These are phyloP conservation scores for Lachnellula subtilissima DNA, from an alignment of 2,329 filamentous ascomycete genomes.

Conservation along the genomic window DNA sequence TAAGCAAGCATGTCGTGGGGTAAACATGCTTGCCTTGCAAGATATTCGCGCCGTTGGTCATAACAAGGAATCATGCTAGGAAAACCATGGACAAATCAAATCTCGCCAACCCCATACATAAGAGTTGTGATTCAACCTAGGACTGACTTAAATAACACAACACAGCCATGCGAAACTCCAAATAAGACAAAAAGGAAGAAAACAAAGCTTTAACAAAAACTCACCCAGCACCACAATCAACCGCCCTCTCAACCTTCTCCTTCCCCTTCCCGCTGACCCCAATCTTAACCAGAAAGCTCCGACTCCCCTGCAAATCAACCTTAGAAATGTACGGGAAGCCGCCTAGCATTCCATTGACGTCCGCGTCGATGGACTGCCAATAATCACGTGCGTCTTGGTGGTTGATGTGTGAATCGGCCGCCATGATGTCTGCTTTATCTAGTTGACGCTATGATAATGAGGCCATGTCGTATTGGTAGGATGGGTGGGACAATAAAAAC, in stretches of 20 bases:
- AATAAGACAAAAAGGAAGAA: neutral
- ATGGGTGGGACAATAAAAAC: neutral
- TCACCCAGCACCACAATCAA: constrained; percentile 38
- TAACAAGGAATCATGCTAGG: neutral
- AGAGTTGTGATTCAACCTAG: no score
- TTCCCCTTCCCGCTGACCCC: constrained; percentile 35
- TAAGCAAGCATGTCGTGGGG: neutral
- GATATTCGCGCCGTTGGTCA: neutral
- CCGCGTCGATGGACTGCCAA: constrained; percentile 47
- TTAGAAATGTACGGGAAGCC: constrained; percentile 64
- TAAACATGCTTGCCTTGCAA: neutral
- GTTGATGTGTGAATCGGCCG: constrained; percentile 27
- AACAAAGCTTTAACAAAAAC: constrained; percentile 4
- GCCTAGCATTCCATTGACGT: constrained; percentile 74
- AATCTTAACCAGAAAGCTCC: constrained; percentile 65
- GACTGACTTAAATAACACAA: neutral
- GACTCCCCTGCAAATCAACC: constrained; percentile 66
- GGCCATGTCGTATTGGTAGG: neutral
- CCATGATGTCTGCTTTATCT: neutral
- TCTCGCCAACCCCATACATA: no score
- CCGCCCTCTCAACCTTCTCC: constrained; percentile 33
- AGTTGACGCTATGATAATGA: neutral
- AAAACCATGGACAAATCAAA: neutral
- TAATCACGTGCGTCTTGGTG: constrained; percentile 35
- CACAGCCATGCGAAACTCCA: neutral